These are phyloP conservation scores for Paramyrothecium sp. DNA, from an alignment of 2,329 filamentous ascomycete species.

Conservation along the genomic window DNA sequence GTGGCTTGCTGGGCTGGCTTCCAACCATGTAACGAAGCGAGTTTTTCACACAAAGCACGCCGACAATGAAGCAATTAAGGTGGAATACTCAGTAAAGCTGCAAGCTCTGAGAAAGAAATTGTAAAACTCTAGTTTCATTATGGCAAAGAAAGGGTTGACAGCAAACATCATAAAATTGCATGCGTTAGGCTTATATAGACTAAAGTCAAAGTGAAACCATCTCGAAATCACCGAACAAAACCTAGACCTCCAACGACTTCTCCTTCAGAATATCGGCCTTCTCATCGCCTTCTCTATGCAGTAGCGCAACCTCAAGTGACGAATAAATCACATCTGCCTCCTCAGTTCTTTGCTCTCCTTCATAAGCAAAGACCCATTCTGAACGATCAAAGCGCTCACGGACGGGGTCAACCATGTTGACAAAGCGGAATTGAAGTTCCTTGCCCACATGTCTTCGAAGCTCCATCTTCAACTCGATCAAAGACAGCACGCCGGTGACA, in stretches of 20 bases:
- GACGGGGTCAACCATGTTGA: slow-evolving; percentile 42
- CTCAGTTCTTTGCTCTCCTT: slow-evolving; percentile 20
- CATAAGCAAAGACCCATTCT: slow-evolving; percentile 30
- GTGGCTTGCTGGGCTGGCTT: too few species aligned
- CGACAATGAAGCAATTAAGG: too few species aligned
- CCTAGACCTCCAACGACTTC: slow-evolving; percentile 13
- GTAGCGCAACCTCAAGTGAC: slow-evolving; percentile 14
- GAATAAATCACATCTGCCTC: slow-evolving; percentile 15
- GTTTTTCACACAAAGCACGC: too few species aligned
- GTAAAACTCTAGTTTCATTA: too few species aligned
- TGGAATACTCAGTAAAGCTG: too few species aligned
- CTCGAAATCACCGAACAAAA: background rate
- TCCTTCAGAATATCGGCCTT: slow-evolving; percentile 11
- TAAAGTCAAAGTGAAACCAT: too few species aligned
- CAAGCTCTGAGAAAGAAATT: too few species aligned
- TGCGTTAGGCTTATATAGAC: too few species aligned
- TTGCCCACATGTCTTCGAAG: slow-evolving; percentile 47
- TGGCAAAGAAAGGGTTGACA: too few species aligned
- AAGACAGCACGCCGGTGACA: slow-evolving; percentile 47
- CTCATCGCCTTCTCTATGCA: slow-evolving; percentile 12
- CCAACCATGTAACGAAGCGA: too few species aligned
- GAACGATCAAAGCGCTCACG: slow-evolving; percentile 35
- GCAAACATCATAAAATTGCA: too few species aligned
- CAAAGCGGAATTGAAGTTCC: slow-evolving; percentile 44
- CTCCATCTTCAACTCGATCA: slow-evolving; percentile 47